Base-by-base conservation (phyloP, 441 rosid genomes). In the Pelargonium myrrhifolium region DNA sequence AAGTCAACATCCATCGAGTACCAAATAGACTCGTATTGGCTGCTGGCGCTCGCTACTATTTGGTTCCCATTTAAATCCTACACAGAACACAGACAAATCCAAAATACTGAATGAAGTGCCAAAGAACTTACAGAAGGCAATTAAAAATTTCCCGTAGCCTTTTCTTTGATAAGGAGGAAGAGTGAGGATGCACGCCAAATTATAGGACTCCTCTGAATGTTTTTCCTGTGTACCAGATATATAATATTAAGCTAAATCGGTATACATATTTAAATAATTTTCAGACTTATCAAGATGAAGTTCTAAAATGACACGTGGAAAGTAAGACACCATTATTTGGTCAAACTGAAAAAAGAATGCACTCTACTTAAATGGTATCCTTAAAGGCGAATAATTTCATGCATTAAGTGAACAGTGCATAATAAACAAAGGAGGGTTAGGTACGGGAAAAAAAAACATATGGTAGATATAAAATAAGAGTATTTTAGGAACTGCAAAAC, bases 81-180 rank as follows among this genome's bases (percentile, higher is more conserved):
- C 61, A 20, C 26, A 22, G 21, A 49, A 18, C 4, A 22, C 5
- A 14, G 53, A 58, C 49, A 20, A 12, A 6, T 6, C 22, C 35
- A 3, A 47, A 68, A 17, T 15, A 7, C 14, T 37, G 17, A 18
- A 56, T 10, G 5, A 49, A 9, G 21, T 14, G 64, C 56, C 39
- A 35, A 64, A 73, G 69, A 65, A 65, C 99, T 90, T 77, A 94
- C 99, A 94, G 83, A 94, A 94, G 69, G 99, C 98, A 75, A 94
- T 94, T 67, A 94, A 75, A 82, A 92, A 94, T 76, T 94, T 94
- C 6, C 98, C 99, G 66, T 94, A 94, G 84, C 99, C 99, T 87
- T 94, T 94, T 79, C 99, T 92, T 75, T 94, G 99, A 77, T 94
- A 94, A 31, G 97, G 99, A 70, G 99, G 99, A 78, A 94, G 98